Base-by-base conservation (phyloP, 2,329 filamentous ascomycete species). In the Alternaria rosae region DNA sequence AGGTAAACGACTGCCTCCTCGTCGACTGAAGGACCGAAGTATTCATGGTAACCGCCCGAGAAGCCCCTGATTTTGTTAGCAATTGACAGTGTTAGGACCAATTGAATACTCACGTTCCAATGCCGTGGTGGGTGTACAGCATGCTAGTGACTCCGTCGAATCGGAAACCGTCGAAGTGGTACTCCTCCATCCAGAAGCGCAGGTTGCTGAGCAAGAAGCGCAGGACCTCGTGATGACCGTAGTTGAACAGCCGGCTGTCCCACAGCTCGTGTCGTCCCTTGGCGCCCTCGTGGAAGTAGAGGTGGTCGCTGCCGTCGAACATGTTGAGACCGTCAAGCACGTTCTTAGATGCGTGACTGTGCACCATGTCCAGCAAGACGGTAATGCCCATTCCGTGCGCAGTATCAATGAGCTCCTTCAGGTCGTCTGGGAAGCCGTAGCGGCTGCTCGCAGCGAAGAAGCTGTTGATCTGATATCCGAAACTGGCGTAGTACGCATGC, bases 181-280 rank as follows among this genome's bases (percentile, higher is more conserved):
- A 99, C 81, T 97, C 94, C 59, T 98, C 94, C 94, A 99, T 98
- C 94, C 95, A 99, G 83, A 97, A 99, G 23, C 94, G 88, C 60
- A 99, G 82, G 78, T 99, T 99, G 79, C 94, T 97, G 25, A 99
- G 85, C 47, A 99, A 84, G 82, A 99, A 99, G n/a, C 95, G 88
- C 77, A 98, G 80, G 21, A 99, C 95, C 78, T 99, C 95, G 74
- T 98, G 93, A 73, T 88, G 88, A 28, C 94, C 94, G 76, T 98
- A 99, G 83, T 99, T 99, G 86, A 99, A 99, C 58, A 99, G 83
- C 62, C 95, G 88, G 80, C 93, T 97, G 77, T 98, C 95, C 95
- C 95, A 99, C 54, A 96, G 85, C 43, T 97, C 93, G 77, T 99
- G 95, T 55, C 88, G 88, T 26, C 95, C 95, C 79, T 91, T 95